Evolutionary conservation across 1,284 basidiomycete species (phyloP).

Genomic region (Trichosporon asahii): DNA sequence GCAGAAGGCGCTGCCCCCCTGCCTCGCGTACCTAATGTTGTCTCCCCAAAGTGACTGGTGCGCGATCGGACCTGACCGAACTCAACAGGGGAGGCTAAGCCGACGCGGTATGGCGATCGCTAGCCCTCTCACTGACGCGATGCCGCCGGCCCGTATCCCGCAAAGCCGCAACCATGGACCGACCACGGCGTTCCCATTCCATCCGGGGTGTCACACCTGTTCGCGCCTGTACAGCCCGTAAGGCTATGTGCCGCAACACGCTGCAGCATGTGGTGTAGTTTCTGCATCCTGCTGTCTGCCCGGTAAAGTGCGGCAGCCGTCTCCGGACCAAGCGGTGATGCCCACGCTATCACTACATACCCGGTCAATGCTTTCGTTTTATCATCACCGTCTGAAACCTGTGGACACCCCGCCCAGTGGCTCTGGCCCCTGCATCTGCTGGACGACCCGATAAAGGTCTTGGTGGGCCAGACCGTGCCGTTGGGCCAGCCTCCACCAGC

Average conservation of each 20-base stretch:
- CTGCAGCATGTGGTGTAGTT: too few species aligned
- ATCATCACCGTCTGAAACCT: not conserved
- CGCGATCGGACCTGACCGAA: not conserved
- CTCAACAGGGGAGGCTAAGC: not conserved
- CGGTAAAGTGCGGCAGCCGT: not conserved
- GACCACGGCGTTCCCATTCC: not conserved
- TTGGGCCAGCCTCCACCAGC: not conserved
- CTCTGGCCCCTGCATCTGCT: too few species aligned
- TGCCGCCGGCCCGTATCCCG: not conserved
- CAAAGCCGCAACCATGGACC: not conserved
- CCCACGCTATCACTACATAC: not conserved
- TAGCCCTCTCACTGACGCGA: not conserved
- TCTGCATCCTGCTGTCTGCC: not conserved
- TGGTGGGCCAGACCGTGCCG: too few species aligned
- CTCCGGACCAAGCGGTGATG: not conserved
- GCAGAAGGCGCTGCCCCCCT: not conserved
- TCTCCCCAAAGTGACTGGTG: not conserved
- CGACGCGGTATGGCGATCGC: not conserved
- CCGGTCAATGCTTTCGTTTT: not conserved
- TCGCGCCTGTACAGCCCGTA: too few species aligned
- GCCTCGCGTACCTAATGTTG: not conserved
- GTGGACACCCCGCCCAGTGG: too few species aligned
- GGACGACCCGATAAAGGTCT: too few species aligned
- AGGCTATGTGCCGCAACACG: too few species aligned
- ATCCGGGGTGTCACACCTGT: conserved; percentile 3